Percentiles rank a stretch among this genome's conserved stretches.
Conservation (phyloP, 371 early-diverging fungal genomes). For the Basidiobolus meristosporus region DNA sequence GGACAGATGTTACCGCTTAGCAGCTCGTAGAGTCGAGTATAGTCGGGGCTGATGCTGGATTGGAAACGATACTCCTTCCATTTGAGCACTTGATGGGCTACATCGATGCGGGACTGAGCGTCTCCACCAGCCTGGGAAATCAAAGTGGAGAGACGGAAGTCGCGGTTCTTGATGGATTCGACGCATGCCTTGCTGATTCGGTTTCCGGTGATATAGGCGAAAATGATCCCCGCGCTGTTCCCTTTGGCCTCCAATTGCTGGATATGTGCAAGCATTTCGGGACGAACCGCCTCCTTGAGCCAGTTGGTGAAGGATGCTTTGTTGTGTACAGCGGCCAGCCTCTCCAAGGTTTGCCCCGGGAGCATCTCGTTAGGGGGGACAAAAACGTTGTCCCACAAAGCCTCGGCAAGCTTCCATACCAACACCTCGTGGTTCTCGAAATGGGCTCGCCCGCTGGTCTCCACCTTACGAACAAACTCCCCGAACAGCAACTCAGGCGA, state of each 20-base stretch:
- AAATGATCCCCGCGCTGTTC: conserved; percentile 12
- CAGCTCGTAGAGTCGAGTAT: conserved; percentile 28
- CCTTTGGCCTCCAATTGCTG: conserved; percentile 1
- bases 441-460: background rate
- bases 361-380: too few species aligned
- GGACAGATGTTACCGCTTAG: conserved; percentile 21
- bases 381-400: too few species aligned
- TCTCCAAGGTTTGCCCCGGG: background rate
- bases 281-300: conserved; percentile 11
- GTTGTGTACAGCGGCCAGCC: conserved; percentile 5
- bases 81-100: conserved; percentile 25
- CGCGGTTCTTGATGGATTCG: conserved; percentile 20
- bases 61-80: conserved; percentile 10
- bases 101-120: conserved; percentile 11
- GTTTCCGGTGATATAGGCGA: conserved; percentile 18
- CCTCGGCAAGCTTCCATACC: too few species aligned
- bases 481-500: conserved; percentile 7
- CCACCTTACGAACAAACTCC: background rate
- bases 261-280: conserved; percentile 3
- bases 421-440: too few species aligned
- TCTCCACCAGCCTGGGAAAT: conserved; percentile 39
- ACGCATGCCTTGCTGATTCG: conserved; percentile 31
- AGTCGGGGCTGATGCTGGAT: conserved; percentile 8
- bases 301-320: conserved; percentile 12
- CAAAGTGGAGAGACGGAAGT: conserved; percentile 46